These are phyloP conservation scores for Diversispora epigaea DNA, from an alignment of 192 early-diverging fungal species.

Conservation along the genomic window DNA sequence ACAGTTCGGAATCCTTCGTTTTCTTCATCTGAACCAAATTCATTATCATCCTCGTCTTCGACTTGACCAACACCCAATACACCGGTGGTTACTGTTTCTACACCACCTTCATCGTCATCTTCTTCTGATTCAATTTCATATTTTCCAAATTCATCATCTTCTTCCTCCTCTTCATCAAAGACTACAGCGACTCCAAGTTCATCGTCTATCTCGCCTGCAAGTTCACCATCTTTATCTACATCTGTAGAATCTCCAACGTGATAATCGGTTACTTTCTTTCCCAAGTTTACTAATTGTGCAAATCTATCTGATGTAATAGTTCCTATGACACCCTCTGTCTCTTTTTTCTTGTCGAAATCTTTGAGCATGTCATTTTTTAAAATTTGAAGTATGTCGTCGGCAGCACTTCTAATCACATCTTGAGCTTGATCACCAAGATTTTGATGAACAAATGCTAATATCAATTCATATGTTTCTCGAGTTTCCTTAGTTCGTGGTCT, in stretches of 20 bases:
- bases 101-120: slow-evolving; percentile 55
- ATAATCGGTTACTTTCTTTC: slow-evolving; percentile 95
- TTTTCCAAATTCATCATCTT: slow-evolving; percentile 71
- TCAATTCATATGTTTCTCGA: slow-evolving; percentile 80
- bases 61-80: slow-evolving; percentile 40
- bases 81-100: slow-evolving; percentile 42
- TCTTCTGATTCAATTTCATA: slow-evolving; percentile 66
- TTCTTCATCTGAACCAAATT: slow-evolving; percentile 55
- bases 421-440: slow-evolving; percentile 87
- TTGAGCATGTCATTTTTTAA: slow-evolving; percentile 82
- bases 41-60: slow-evolving; percentile 55
- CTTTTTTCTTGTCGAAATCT: slow-evolving; percentile 87
- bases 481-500: slow-evolving; percentile 91
- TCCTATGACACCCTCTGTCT: slow-evolving; percentile 76
- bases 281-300: slow-evolving; percentile 84
- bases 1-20: slow-evolving; percentile 58
- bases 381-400: slow-evolving; percentile 78
- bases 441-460: slow-evolving; percentile 78
- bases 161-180: slow-evolving; percentile 94
- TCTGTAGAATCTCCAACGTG: slow-evolving; percentile 50
- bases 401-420: slow-evolving; percentile 86
- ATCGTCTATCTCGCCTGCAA: slow-evolving; percentile 70
- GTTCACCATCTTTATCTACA: slow-evolving; percentile 58
- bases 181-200: slow-evolving; percentile 92
- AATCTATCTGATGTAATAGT: slow-evolving; percentile 77